Base-by-base conservation (phyloP, 768 basidiomycete species). In the Mycena alexandri region DNA sequence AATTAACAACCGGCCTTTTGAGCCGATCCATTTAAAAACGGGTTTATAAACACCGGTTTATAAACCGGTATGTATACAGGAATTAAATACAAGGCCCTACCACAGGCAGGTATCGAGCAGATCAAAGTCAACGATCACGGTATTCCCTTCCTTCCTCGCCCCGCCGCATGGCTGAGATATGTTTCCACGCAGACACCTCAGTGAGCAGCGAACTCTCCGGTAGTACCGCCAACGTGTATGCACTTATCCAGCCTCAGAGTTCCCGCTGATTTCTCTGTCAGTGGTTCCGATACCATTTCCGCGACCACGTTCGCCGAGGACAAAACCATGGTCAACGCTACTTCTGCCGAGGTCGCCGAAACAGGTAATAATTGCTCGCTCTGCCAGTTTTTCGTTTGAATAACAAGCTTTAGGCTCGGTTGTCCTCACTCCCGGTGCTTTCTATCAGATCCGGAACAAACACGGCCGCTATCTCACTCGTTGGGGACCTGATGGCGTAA, bases 181-280 rank as follows among this genome's bases (percentile, higher is more conserved):
- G n/a, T 47, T 47, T 47, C 46, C n/a, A 19, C n/a, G 46, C 46
- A 47, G 46, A 47, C n/a, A 47, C 46, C 21, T 22, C 13, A 6
- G 46, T 22, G 8, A 47, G 24, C 46, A 22, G n/a, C 19, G 21
- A 47, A 47, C 5, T 47, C 24, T 47, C 46, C 46, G 21, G 21
- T 47, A 22, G 46, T 21, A 47, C 19, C 13, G 46, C n/a, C n/a
- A 48, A 48, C 21, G 21, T n/a, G 47, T 48, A 48, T 24, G 47
- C 22, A 19, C 47, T 17, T 44, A 44, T 44, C n/a, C n/a, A 17
- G n/a, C 21, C n/a, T 22, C 47, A 48, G 47, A 48, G 12, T 22
- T 48, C 21, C 47, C 13, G 47, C 47, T 48, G 22, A 48, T 48
- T 48, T 48, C n/a, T 48, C 47, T 22, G 47, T 48, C 47, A 48